Conservation (phyloP, 495 filamentous ascomycete genomes). For the Penicillium crystallinum region DNA sequence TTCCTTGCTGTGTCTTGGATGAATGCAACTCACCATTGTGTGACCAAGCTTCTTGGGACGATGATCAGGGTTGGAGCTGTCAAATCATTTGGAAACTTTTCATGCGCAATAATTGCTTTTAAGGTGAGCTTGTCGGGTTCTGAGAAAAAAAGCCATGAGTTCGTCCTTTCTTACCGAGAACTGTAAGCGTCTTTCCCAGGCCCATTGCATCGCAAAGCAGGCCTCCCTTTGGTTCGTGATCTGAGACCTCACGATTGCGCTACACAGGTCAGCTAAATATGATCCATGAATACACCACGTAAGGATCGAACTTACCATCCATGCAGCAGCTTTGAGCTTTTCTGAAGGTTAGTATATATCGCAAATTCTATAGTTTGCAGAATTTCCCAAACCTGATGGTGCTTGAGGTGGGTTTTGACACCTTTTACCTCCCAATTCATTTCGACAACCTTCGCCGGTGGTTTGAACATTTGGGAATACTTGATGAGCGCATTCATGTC, state of each 20-base stretch:
- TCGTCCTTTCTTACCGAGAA: conserved; percentile 23
- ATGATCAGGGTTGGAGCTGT: conserved; percentile 47
- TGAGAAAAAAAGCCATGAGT: background rate
- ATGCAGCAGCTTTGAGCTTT: conserved; percentile 46
- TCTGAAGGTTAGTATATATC: conserved; percentile 5
- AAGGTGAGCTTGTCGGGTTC: background rate
- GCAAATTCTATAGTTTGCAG: background rate
- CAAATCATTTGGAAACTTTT: conserved; percentile 26
- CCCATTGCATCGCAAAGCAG: conserved; percentile 60
- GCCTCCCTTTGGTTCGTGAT: conserved; percentile 42
- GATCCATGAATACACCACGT: background rate
- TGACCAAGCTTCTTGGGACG: conserved; percentile 35
- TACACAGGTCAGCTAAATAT: conserved; percentile 1
- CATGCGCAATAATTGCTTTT: conserved; percentile 44
- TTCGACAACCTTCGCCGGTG: background rate
- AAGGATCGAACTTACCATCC: conserved; percentile 40
- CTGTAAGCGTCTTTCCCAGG: conserved; percentile 55
- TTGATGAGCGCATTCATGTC: conserved; percentile 18
- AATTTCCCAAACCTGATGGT: conserved; percentile 41
- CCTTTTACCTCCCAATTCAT: conserved; percentile 41
- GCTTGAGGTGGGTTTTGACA: conserved; percentile 42
- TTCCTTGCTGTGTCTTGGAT: background rate
- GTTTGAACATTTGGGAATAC: conserved; percentile 35
- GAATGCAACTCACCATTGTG: conserved; percentile 34
- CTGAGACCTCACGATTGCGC: conserved; percentile 44